These are phyloP conservation scores for Stachybotrys chartarum DNA, from an alignment of 2,329 filamentous ascomycete species.

Conservation along the genomic window DNA sequence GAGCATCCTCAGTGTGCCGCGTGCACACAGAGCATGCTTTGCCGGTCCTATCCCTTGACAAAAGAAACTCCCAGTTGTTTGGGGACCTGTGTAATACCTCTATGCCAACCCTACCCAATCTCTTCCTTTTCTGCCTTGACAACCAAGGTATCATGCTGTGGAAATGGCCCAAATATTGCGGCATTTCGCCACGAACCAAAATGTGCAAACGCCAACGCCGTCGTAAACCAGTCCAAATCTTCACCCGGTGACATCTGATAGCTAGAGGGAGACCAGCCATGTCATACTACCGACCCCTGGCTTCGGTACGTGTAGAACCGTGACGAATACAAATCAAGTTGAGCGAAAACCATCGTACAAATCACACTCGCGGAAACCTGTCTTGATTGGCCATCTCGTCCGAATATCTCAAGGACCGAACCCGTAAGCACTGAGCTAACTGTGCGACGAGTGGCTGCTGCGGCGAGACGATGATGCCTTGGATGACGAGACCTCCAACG, in stretches of 20 bases:
- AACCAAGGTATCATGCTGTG: not conserved
- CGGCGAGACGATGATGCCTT: constrained; percentile 26
- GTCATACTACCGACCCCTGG: not conserved
- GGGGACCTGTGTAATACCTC: not conserved
- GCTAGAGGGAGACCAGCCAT: too few relatives aligned
- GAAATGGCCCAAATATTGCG: too few relatives aligned
- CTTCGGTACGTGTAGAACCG: not conserved
- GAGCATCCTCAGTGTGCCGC: too few relatives aligned
- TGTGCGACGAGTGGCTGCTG: constrained; percentile 24
- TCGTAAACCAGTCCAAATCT: not conserved
- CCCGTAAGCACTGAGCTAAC: constrained; percentile 9
- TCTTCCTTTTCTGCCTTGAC: not conserved
- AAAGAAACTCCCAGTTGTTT: not conserved
- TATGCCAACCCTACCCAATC: not conserved
- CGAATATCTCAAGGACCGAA: constrained; percentile 5
- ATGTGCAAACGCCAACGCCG: not conserved
- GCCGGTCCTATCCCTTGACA: not conserved
- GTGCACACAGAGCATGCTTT: too few relatives aligned
- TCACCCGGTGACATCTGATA: too few relatives aligned
- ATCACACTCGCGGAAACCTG: not conserved
- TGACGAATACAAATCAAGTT: not conserved
- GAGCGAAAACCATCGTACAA: not conserved
- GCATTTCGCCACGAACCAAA: too few relatives aligned
- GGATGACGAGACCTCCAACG: constrained; percentile 19
- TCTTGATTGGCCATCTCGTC: not conserved